These are phyloP conservation scores for Coemansia guatemalensis DNA, from an alignment of 192 early-diverging fungal genomes.

Conservation along the genomic window DNA sequence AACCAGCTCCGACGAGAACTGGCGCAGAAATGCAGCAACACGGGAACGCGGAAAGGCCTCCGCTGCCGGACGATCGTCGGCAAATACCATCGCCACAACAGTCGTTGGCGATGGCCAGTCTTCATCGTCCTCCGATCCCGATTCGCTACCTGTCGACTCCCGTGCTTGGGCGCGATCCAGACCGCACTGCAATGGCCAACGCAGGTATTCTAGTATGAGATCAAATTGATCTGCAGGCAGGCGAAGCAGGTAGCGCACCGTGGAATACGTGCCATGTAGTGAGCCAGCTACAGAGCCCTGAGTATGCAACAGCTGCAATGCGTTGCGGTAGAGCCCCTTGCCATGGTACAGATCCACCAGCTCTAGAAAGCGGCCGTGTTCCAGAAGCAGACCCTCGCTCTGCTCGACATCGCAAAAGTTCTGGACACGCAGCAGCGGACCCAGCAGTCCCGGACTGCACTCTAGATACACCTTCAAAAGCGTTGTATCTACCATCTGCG, in stretches of 20 bases:
- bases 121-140: conserved; percentile 22
- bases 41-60: conserved; percentile 61
- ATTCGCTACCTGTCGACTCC: conserved; percentile 11
- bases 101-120: conserved; percentile 27
- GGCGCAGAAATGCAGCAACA: conserved; percentile 68
- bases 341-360: conserved; percentile 93
- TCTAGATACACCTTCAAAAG: conserved; percentile 88
- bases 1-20: conserved; percentile 63
- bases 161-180: conserved; percentile 46
- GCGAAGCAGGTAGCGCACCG: conserved; percentile 74
- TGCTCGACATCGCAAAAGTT: conserved; percentile 81
- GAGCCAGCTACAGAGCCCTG: conserved; percentile 56
- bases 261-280: conserved; percentile 63
- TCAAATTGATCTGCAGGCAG: conserved; percentile 76
- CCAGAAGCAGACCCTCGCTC: conserved; percentile 75
- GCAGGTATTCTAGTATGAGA: conserved; percentile 79
- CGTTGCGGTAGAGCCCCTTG: conserved; percentile 86
- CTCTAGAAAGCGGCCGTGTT: conserved; percentile 78
- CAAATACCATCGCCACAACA: conserved; percentile 49
- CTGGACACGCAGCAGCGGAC: conserved; percentile 90
- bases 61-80: conserved; percentile 56
- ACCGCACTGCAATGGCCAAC: conserved; percentile 73
- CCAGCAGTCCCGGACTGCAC: conserved; percentile 82
- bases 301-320: conserved; percentile 76
- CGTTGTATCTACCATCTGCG: conserved; percentile 83